Conservation (phyloP, 2,329 filamentous ascomycete genomes). For the Simplicillium sp. region DNA sequence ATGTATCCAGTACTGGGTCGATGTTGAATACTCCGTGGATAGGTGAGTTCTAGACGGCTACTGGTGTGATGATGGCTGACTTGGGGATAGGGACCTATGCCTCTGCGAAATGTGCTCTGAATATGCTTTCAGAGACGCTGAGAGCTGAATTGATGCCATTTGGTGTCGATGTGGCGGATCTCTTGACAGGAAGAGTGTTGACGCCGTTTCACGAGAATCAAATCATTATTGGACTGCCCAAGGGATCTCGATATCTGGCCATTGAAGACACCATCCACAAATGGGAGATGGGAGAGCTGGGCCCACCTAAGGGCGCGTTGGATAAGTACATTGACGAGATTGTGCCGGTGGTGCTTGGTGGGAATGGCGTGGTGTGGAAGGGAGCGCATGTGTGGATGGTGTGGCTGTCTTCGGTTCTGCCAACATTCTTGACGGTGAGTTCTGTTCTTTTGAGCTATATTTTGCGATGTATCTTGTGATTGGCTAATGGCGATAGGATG, state of each 20-base stretch:
- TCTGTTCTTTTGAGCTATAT: too few relatives aligned
- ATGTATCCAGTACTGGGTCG: conserved; percentile 1
- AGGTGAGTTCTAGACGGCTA: background rate
- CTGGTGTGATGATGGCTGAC: too few relatives aligned
- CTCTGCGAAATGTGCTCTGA: conserved; percentile 10
- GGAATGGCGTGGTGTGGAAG: background rate
- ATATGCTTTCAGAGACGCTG: background rate
- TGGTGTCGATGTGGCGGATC: background rate
- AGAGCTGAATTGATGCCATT: background rate
- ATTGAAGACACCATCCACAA: background rate
- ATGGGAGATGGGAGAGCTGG: background rate
- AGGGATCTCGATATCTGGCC: background rate
- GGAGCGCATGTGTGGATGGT: background rate
- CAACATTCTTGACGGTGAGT: background rate
- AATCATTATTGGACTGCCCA: background rate
- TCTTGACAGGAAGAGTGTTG: background rate
- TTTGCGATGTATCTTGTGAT: too few relatives aligned
- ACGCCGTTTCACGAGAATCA: background rate
- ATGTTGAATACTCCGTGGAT: background rate
- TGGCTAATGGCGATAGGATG: too few relatives aligned
- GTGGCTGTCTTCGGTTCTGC: background rate
- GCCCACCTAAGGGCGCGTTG: background rate
- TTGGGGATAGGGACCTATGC: conserved; percentile 11
- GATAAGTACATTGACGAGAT: background rate
- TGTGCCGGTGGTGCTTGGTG: background rate